A percentile compares a stretch with the other conserved stretches of the same genome.
phyloP scores from a whole-genome alignment of 805 yeast genomes.

The Jamesozyma piceae region DNA sequence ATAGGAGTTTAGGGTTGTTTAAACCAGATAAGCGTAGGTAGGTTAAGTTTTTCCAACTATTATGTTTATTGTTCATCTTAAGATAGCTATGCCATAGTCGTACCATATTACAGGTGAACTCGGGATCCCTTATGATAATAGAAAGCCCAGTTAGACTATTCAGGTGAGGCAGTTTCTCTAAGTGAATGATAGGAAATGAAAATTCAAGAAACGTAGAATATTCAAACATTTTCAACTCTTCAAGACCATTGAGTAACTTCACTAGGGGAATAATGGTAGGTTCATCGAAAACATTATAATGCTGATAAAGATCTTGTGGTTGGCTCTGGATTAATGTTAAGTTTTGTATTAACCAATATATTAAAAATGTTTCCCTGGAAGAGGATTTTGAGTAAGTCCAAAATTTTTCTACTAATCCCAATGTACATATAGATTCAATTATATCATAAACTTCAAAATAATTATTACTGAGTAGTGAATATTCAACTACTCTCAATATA shows the following conservation, averaged over 20 bases:
- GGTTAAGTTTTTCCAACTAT: background rate
- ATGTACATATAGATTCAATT: background rate
- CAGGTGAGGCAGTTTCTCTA: background rate
- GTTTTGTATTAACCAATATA: background rate
- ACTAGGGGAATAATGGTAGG: background rate
- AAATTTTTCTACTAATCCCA: background rate
- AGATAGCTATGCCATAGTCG: background rate
- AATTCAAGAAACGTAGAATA: background rate
- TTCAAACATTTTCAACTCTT: background rate
- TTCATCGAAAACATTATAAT: background rate
- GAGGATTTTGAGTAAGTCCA: background rate
- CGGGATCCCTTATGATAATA: background rate
- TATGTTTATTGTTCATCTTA: background rate
- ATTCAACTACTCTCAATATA: background rate
- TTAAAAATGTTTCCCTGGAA: background rate
- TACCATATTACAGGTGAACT: background rate
- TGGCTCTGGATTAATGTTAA: background rate
- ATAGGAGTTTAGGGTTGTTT: conserved; percentile 1
- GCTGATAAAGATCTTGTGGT: background rate
- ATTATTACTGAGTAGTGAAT: background rate
- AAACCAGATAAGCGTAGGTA: background rate
- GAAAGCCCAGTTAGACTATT: background rate
- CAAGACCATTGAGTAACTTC: background rate
- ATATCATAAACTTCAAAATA: background rate
- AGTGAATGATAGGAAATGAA: background rate